A percentile compares a stretch with the other conserved stretches of the same genome.
Evolutionary conservation across 2,329 filamentous ascomycete species (phyloP).

Genomic region (Cytospora chrysosperma): DNA sequence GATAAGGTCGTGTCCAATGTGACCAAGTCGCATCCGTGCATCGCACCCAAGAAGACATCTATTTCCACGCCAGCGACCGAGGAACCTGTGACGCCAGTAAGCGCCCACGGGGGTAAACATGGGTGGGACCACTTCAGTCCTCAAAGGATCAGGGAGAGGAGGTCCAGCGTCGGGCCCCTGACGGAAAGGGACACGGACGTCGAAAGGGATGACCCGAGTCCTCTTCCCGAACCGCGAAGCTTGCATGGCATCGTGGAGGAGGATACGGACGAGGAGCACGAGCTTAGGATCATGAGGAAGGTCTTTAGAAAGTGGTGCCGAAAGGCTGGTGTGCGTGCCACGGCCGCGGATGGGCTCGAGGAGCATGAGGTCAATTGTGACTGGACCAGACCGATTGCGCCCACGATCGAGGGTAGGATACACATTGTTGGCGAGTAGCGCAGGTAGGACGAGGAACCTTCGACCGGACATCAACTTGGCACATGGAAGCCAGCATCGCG

Average conservation of each 20-base stretch:
- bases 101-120: conserved; percentile 15
- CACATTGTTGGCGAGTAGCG: conserved; percentile 37
- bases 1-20: conserved; percentile 61
- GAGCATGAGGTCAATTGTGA: conserved; percentile 61
- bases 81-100: background rate
- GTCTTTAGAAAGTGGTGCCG: conserved; percentile 73
- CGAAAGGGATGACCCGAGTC: conserved; percentile 30
- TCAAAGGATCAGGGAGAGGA: conserved; percentile 36
- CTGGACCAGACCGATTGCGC: conserved; percentile 81
- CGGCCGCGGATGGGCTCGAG: conserved; percentile 53
- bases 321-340: conserved; percentile 59
- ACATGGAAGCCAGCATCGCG: background rate
- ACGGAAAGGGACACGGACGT: conserved; percentile 36
- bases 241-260: conserved; percentile 33
- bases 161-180: conserved; percentile 35
- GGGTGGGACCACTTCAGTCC: conserved; percentile 42
- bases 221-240: conserved; percentile 26
- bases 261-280: conserved; percentile 44
- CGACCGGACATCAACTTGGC: background rate
- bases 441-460: background rate
- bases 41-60: conserved; percentile 17
- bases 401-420: conserved; percentile 76
- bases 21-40: conserved; percentile 37
- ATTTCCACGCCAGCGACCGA: conserved; percentile 5
- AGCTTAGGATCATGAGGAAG: conserved; percentile 64